Evolutionary conservation across 306 rosid species (phyloP).

Genomic region (Malus domestica): DNA sequence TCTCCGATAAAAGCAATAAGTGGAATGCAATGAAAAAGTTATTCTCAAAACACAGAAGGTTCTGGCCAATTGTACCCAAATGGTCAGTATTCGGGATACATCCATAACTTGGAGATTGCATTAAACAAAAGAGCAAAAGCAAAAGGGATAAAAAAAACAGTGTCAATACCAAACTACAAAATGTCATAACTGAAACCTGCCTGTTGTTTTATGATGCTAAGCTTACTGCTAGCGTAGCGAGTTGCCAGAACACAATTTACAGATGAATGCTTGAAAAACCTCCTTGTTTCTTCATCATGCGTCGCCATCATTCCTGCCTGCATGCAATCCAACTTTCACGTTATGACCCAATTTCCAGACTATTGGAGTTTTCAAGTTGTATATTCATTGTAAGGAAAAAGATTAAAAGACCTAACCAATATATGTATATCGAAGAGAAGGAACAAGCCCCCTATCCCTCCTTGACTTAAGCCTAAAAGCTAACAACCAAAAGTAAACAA

Average conservation of each 20-base stretch:
- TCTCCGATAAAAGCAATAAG: not conserved
- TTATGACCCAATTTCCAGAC: conserved; percentile 6
- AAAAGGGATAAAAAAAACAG: no score
- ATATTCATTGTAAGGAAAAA: no score
- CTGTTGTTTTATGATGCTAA: conserved; percentile 68
- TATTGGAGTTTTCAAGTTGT: no score
- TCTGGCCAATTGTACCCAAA: not conserved
- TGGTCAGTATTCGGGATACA: not conserved
- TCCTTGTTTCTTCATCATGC: conserved; percentile 82
- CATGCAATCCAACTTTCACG: conserved; percentile 18
- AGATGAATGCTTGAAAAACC: conserved; percentile 87
- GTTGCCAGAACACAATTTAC: conserved; percentile 80
- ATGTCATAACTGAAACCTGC: conserved; percentile 26
- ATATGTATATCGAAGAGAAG: no score
- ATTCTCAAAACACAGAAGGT: not conserved
- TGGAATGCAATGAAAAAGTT: not conserved
- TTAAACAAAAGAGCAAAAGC: not conserved
- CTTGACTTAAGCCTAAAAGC: no score
- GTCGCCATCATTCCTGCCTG: conserved; percentile 84
- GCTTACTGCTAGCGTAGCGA: conserved; percentile 73
- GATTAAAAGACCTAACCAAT: no score
- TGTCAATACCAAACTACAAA: not conserved
- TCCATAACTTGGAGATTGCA: not conserved
- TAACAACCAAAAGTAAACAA: no score
- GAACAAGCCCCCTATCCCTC: no score